Evolutionary conservation across 495 filamentous ascomycete species (phyloP), one percentile per base, ranked within the genome.

Genomic region (Pyrenula aspistea): DNA sequence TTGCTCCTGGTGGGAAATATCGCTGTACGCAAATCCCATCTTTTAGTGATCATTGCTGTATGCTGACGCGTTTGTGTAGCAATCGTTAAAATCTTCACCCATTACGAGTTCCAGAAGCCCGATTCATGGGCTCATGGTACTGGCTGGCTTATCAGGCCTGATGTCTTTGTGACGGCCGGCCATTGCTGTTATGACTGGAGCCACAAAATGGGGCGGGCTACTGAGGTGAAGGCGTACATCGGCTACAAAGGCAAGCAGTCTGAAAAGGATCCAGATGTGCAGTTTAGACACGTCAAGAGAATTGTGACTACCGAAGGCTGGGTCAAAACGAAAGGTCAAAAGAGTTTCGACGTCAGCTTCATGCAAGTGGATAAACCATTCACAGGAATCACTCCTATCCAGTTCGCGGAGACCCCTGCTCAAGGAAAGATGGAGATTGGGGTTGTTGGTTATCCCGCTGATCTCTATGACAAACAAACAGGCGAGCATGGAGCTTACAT

Each of bases 401-500:
- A 59, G 51, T 64, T 57, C 36, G 63, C 61, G 58, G 52, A 63
- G 15, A 73, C 71, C 2, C 71, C 69, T 10, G 31, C 58, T 20
- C 48, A 51, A 12, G 71, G 60, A 3, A 60, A 57, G n/a, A 24
- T 62, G 10, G 53, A 61, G 48, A 57, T 74, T 51, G 71, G 71
- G 24, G 67, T 73, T 25, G 71, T 74, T 22, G 71, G 69, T 50
- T 74, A 73, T 63, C 71, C 71, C n/a, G 71, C 60, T 31, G 71
- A 74, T 56, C 60, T 63, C 57, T 23, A 24, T 19, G 55, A 66
- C 23, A 56, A 57, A 24, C 1, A 22, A 0, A 57, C 54, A 19
- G 53, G 61, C 31, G 71, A 74, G 57, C 58, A 65, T 49, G 71
- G 68, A 20, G 71, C 69, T 11, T 51, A 62, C 10, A 74, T 74